Evolutionary conservation across 495 filamentous ascomycete genomes (phyloP).

Genomic region (Aspergillus diversus): DNA sequence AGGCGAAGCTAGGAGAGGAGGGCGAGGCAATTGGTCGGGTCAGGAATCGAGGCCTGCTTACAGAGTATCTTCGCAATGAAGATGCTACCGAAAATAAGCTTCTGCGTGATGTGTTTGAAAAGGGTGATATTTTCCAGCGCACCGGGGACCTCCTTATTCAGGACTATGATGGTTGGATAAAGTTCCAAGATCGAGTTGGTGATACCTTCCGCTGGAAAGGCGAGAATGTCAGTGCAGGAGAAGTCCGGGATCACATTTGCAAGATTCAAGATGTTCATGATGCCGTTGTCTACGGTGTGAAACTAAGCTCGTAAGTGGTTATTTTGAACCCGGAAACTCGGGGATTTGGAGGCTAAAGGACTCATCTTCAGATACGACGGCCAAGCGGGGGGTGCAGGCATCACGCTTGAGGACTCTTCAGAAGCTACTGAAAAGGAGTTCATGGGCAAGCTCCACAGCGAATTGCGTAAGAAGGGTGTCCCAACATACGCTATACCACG

Average conservation of each 20-base stretch:
- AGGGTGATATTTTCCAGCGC: constrained; percentile 84
- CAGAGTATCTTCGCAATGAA: constrained; percentile 81
- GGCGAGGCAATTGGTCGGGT: constrained; percentile 83
- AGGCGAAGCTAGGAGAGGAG: constrained; percentile 60
- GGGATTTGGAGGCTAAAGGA: neutral
- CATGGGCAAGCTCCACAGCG: constrained; percentile 39
- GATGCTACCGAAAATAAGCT: constrained; percentile 78
- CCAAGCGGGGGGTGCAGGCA: constrained; percentile 54
- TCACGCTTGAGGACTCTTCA: constrained; percentile 47
- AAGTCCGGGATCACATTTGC: constrained; percentile 58
- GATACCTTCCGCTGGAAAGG: constrained; percentile 96
- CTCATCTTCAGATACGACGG: constrained; percentile 49
- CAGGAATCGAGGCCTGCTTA: constrained; percentile 62
- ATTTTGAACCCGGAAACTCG: neutral
- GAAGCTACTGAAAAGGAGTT: constrained; percentile 35
- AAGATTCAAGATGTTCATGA: constrained; percentile 49
- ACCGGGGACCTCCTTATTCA: constrained; percentile 81
- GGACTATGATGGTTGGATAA: constrained; percentile 70
- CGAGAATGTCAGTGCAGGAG: constrained; percentile 86
- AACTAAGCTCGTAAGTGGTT: constrained; percentile 40
- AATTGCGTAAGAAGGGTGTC: constrained; percentile 53
- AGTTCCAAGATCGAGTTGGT: constrained; percentile 87
- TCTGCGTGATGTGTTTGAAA: constrained; percentile 73
- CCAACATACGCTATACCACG: constrained; percentile 54
- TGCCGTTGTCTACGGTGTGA: constrained; percentile 57